A percentile compares a stretch with the other conserved stretches of the same genome.
Conservation (phyloP, 345 rosid species). For the Erucastrum elatum region DNA sequence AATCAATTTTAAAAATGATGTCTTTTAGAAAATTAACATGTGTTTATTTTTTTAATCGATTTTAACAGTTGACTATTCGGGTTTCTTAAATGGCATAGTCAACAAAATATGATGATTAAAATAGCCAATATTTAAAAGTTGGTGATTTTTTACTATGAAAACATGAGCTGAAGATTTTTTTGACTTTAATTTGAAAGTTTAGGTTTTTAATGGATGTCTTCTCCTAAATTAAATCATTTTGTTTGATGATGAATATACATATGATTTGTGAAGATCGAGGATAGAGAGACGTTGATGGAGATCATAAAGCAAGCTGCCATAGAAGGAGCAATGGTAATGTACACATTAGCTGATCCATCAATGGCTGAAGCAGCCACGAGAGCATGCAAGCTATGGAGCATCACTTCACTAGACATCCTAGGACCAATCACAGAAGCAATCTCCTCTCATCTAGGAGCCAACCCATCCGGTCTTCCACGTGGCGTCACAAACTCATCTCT, state of each 20-base stretch:
- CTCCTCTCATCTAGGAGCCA: constrained; percentile 78
- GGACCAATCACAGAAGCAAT: constrained; percentile 87
- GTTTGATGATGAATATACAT: neutral
- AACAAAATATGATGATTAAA: too few species aligned
- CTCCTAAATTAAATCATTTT: neutral
- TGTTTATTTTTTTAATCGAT: too few species aligned
- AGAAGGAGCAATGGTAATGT: constrained; percentile 74
- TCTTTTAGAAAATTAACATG: too few species aligned
- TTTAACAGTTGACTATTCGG: too few species aligned
- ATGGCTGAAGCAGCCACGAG: constrained; percentile 71
- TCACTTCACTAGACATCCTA: constrained; percentile 71
- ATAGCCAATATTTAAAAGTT: too few species aligned
- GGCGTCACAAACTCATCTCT: constrained; percentile 59
- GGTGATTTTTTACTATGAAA: too few species aligned
- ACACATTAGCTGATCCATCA: constrained; percentile 78
- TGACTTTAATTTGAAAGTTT: too few species aligned
- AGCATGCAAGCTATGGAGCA: constrained; percentile 69
- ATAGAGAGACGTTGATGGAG: constrained; percentile 65
- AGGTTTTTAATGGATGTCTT: too few species aligned
- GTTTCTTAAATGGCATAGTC: too few species aligned
- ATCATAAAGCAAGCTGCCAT: constrained; percentile 81
- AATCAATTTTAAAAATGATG: too few species aligned
- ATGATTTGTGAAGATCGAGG: constrained; percentile 55
- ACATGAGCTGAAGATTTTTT: too few species aligned
- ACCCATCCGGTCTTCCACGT: constrained; percentile 84